These are phyloP conservation scores for Isatis tinctoria DNA, from an alignment of 345 rosid species.

Conservation along the genomic window DNA sequence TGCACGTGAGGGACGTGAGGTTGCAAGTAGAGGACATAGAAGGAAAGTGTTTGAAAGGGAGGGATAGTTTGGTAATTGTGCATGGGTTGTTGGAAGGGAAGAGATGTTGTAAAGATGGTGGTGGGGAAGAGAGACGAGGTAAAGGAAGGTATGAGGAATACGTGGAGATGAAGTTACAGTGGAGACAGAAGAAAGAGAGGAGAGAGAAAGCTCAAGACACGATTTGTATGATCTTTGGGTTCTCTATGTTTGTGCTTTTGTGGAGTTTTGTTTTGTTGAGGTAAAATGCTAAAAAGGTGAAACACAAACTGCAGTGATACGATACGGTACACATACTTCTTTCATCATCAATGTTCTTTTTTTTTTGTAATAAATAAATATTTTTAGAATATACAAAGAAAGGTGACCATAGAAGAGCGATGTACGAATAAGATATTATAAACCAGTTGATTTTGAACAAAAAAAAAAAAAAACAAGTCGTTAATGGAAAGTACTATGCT, in stretches of 20 bases:
- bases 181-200: slow-evolving; percentile 37
- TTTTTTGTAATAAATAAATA: slow-evolving; percentile 1
- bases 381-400: not conserved
- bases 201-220: slow-evolving; percentile 32
- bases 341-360: not conserved
- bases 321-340: not conserved
- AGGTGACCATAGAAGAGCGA: not conserved
- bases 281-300: not conserved
- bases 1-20: slow-evolving; percentile 68
- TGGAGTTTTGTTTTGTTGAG: slow-evolving; percentile 52
- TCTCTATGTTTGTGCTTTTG: slow-evolving; percentile 42
- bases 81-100: slow-evolving; percentile 40
- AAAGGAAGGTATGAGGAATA: slow-evolving; percentile 38
- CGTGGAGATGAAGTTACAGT: slow-evolving; percentile 34
- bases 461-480: not conserved
- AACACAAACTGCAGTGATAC: not conserved
- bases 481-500: too few relatives aligned
- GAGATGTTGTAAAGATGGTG: slow-evolving; percentile 41
- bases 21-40: slow-evolving; percentile 75
- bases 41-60: slow-evolving; percentile 62
- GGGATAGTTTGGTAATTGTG: slow-evolving; percentile 61
- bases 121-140: not conserved
- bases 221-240: slow-evolving; percentile 39
- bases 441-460: not conserved
- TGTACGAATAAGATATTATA: too few relatives aligned